Evolutionary conservation across 108 stramenopile species (phyloP).

Genomic region (Nitzschia sp.): DNA sequence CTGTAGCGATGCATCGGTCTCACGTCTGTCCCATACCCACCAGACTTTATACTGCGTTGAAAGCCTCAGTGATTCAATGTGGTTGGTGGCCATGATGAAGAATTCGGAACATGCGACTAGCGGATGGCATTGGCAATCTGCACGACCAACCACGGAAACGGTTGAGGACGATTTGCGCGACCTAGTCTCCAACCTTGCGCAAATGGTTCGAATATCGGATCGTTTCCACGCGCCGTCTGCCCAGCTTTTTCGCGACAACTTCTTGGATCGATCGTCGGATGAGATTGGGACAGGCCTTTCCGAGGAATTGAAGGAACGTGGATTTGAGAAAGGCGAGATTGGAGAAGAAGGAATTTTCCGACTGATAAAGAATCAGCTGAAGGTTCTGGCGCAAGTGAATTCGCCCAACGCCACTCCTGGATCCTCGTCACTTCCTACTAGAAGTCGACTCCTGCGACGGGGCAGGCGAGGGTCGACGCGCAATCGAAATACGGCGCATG

Average conservation of each 20-base stretch:
- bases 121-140: neutral
- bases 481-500: neutral
- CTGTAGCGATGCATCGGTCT: neutral
- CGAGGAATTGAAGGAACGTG: neutral
- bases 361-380: neutral
- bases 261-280: slow-evolving; percentile 1
- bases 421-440: neutral
- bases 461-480: neutral
- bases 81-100: slow-evolving; percentile 1
- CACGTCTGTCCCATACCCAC: neutral
- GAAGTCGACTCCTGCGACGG: neutral
- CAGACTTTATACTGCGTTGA: neutral
- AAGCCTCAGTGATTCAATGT: slow-evolving; percentile 2
- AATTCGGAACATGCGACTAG: neutral
- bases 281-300: slow-evolving; percentile 1
- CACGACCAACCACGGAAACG: neutral
- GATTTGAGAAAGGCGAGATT: neutral
- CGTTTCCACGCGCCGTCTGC: neutral
- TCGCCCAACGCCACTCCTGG: neutral
- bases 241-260: neutral
- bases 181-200: neutral
- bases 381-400: neutral
- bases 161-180: slow-evolving; percentile 5
- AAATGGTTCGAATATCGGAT: neutral
- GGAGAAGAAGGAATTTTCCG: neutral